Base-by-base conservation (phyloP, 1,139 yeast genomes). In the Wickerhamomyces sp. region DNA sequence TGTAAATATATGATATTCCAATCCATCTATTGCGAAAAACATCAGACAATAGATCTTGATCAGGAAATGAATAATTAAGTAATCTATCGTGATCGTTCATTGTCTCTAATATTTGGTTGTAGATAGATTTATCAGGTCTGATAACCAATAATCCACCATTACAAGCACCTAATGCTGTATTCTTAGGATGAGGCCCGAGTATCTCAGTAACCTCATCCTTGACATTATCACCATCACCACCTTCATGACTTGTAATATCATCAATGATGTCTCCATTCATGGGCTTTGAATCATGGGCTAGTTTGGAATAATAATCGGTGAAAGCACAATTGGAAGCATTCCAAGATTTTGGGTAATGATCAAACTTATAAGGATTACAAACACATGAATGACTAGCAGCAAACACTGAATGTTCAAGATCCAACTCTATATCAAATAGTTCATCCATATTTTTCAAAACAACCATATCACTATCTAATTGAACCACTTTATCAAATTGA, bases 361-460 rank as follows among this genome's bases (percentile, higher is more conserved):
- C 54, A 49, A 70, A 69, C 27, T 67, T 57, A 57, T 71, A 65
- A 3, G 84, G 83, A 51, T 78, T 78, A 60, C 83, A 78, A 23
- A 76, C 78, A 58, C 84, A 78, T 2, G 82, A 82, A 53, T 78
- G 79, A n/a, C 76, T 60, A 0, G 81, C 81, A 0, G 81, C 83
- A 61, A 77, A 77, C 2, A 66, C 68, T 3, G 55, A 48, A 7
- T 53, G 50, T 6, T 55, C 48, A 4, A 58, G 59, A 23, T 58
- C 55, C 37, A 61, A 51, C 2, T 54, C 59, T 32, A 76, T 44
- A 13, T 69, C 71, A 72, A 78, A 73, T 39, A 78, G 61, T 54
- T 78, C 83, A 59, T 78, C 84, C 76, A 78, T 75, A 54, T 78
- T 77, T 42, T 65, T 63, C 13, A 73, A 48, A 2, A 78, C 76